Base-by-base conservation (phyloP, 352 stramenopile species). In the Pythium guiyangense region DNA sequence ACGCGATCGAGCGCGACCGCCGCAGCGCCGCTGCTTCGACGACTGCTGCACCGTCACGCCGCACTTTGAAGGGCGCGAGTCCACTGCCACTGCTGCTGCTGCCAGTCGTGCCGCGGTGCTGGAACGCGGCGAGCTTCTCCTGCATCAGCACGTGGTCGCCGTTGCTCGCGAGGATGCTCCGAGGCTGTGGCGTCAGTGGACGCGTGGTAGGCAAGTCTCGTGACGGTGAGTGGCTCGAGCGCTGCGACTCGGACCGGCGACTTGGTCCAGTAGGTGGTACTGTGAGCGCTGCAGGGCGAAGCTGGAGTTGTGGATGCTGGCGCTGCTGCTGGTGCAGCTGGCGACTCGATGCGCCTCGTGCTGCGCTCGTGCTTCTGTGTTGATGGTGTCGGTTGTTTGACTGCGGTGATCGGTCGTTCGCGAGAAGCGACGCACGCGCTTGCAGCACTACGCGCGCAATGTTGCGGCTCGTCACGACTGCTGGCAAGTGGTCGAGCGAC, bases 41-140 rank as follows among this genome's bases (percentile, higher is more conserved):
- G n/a, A 25, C 48, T 10, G 48, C 48, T 29, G 12, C 47, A 2
- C 50, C 52, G 11, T 59, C 58, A n/a, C 51, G 35, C 4, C 44
- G 50, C 11, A 64, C 43, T 42, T 59, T 64, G 51, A 64, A 64
- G 12, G 29, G 45, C 27, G 44, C 22, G 14, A 64, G 39, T 4
- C 58, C 51, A 40, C 17, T 57, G 25, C 34, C 29, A n/a, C n/a
- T 54, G 3, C 15, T 43, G 26, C 56, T 46, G 29, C 18, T 55
- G n/a, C 48, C 26, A n/a, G 27, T 34, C 0, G 34, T 20, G 8
- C 58, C 58, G 17, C 59, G 59, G 42, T 52, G 52, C 39, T 66
- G 53, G 44, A 66, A 66, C 29, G 59, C 45, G 26, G 20, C 51
- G 40, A 66, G 56, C 40, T 57, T 61, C 39, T 66, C 59, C 20